Evolutionary conservation across 2,329 filamentous ascomycete genomes (phyloP), one percentile per base, ranked within the genome.

Genomic region (Colletotrichum trifolii): DNA sequence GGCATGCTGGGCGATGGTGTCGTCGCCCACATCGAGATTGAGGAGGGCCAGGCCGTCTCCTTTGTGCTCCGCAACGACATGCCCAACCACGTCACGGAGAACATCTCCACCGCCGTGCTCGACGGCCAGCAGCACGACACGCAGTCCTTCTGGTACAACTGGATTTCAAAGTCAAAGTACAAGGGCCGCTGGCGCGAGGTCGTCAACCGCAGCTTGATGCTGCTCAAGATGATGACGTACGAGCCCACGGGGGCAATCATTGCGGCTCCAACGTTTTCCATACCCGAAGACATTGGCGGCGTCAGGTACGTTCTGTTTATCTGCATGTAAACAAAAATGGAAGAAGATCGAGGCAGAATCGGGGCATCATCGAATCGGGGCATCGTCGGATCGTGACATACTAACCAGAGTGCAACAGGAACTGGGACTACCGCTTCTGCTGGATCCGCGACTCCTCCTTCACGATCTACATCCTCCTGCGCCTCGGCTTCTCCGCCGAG

Each of bases 381-480:
- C 25, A 25, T 25, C 4, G 25, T 25, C 25, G 25, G 25, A 5
- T 25, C 25, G 25, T 25, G 25, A 25, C 25, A 25, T 25, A 25
- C 25, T 25, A 4, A 25, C 25, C 25, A 25, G 25, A 5, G 25
- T 25, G 25, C 25, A n/a, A 25, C 17, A 84, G 85, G 25, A 89
- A 89, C 71, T 89, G 87, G 89, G 89, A 92, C 73, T 92, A 92
- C 72, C 84, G 90, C n/a, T 94, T 87, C 76, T 91, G 85, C 9
- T 94, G 91, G 91, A 87, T 94, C 40, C 85, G 91, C 25, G 91
- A 94, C 77, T 88, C 89, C 0, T 92, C 89, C 68, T 93, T 93
- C 76, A 92, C 90, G 1, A 88, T 93, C 69, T 94, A 94, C 70
- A 89, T 94, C 67, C 83, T 94, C 36, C 83, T 94, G 2, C 88